phyloP scores from a whole-genome alignment of 306 rosid species.

The Senna siamea region DNA sequence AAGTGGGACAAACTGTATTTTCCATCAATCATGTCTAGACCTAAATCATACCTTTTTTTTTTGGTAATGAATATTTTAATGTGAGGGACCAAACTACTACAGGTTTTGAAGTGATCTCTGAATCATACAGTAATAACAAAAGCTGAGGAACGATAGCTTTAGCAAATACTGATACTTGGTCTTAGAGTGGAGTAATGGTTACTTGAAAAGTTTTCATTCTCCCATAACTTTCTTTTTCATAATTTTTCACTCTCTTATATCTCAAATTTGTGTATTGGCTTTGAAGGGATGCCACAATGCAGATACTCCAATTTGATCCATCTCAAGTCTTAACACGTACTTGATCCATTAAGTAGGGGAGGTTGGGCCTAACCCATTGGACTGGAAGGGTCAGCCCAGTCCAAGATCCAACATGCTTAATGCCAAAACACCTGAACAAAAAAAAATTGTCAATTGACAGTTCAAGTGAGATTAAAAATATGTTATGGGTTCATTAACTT shows the following conservation, averaged over 20 bases:
- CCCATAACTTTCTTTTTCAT: too few species aligned
- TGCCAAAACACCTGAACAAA: neutral
- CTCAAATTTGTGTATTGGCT: too few species aligned
- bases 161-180: too few species aligned
- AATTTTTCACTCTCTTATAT: too few species aligned
- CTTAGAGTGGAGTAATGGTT: too few species aligned
- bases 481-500: neutral
- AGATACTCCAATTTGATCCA: too few species aligned
- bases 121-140: neutral
- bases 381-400: neutral
- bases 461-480: neutral
- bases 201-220: too few species aligned
- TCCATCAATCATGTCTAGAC: constrained; percentile 38
- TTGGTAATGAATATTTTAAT: constrained; percentile 11
- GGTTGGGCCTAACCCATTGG: neutral
- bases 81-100: constrained; percentile 41
- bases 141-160: too few species aligned
- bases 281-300: too few species aligned
- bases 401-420: neutral
- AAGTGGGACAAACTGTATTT: constrained; percentile 41
- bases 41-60: constrained; percentile 43
- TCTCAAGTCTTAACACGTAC: too few species aligned
- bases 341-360: too few species aligned
- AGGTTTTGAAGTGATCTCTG: constrained; percentile 14
- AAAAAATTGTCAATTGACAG: too few species aligned